Base-by-base conservation (phyloP, 1,284 basidiomycete species). In the Neonothopanus nambi region DNA sequence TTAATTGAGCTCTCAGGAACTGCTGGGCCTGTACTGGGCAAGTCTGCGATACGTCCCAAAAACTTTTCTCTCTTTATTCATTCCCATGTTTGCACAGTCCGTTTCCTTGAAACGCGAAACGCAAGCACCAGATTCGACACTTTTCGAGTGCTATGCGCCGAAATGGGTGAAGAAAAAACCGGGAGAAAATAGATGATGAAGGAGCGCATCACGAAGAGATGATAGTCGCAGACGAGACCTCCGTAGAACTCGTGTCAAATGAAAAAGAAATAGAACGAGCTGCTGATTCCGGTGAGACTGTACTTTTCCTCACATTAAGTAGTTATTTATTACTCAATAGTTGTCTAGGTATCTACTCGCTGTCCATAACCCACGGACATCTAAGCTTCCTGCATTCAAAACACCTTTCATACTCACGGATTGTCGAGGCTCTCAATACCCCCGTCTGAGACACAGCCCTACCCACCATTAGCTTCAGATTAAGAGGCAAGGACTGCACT, bases 351-450 rank as follows among this genome's bases (percentile, higher is more conserved):
- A 90, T 62, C 72, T 88, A 38, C 67, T 90, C 37, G 88, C 81
- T 2, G 72, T 89, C 33, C 80, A 83, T 65, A 86, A 94, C 70
- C 90, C 87, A 49, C 77, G 79, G 41, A 91, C 86, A 18, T 82
- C 83, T 39, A 78, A 78, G 8, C 82, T 90, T 15, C 80, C 87
- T 11, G 77, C 84, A 1, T 79, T 90, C 3, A 69, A 73, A 62
- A 59, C 68, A 0, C 79, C 93, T 5, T 87, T 93, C 65, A 77
- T 93, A 53, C 70, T 96, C 23, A 78, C 87, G 88, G 43, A 82
- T 85, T 13, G 91, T 95, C 49, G 96, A 95, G 67, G 83, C 87
- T 4, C 77, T 93, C 85, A 35, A 76, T 91, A 42, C 74, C 84
- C 48, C 70, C 81, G 3, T 70, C 77, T 5, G 68, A 75, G 13